Base-by-base conservation (phyloP, 768 basidiomycete species). In the Ramaria rubella region DNA sequence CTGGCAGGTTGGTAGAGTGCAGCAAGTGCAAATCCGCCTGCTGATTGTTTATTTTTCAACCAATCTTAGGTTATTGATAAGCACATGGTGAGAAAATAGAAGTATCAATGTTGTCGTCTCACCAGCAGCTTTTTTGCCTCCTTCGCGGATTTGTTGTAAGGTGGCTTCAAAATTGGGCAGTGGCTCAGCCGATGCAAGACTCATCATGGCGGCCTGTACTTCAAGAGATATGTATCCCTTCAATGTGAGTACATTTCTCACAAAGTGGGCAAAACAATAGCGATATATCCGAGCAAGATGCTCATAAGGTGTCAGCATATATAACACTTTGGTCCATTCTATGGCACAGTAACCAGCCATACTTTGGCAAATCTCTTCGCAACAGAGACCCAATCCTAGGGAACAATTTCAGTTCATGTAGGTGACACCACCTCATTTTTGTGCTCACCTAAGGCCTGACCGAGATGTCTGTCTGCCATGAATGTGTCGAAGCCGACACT, bases 1-100 rank as follows among this genome's bases (percentile, higher is more conserved):
- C 68, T 70, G 5, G 14, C 12, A 1, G 64, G 67, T 30, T 62
- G 63, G 44, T 67, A 69, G 1, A 70, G n/a, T 5, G 63, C 68
- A 17, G 67, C 58, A 0, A 68, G 33, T 0, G 60, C 65, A 57
- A 68, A 67, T 31, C 58, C 56, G 26, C 9, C 9, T 17, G 44
- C 52, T 9, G 31, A 33, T 17, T 36, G 29, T 51, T 70, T 68
- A 50, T 70, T 67, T 19, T 65, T 63, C 5, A 68, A 58, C 69
- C 67, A 68, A 8, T 64, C 69, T 70, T 30, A 26, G 36, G 59
- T n/a, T n/a, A 33, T 24, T 29, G 30, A 45, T 55, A 19, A 50
- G 21, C 15, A 31, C 2, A 27, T 34, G 42, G 40, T 19, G 27
- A 34, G 43, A 26, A 5, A n/a, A 31, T 6, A 2, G 21, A 19